Percentiles rank a stretch among this genome's conserved stretches.
Conservation (phyloP, 2,329 filamentous ascomycete genomes). For the Simplicillium sp. region DNA sequence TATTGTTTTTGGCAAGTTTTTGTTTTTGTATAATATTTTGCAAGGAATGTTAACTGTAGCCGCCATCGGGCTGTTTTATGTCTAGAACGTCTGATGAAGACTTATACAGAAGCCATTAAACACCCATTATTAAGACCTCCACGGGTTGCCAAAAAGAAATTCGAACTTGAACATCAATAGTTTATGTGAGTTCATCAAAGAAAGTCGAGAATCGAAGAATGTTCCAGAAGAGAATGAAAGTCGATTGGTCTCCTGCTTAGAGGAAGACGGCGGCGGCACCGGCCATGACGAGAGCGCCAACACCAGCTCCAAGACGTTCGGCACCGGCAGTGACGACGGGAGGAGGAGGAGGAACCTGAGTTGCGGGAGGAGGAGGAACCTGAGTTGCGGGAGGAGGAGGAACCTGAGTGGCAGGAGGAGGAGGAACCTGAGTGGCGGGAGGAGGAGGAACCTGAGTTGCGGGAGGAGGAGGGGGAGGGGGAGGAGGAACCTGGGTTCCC, state of each 20-base stretch:
- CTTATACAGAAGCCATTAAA: no score
- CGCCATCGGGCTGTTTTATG: background rate
- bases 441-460: constrained; percentile 5
- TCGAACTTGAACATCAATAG: no score
- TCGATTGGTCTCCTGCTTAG: constrained; percentile 11
- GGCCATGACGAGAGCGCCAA: constrained; percentile 27
- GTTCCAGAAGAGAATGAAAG: no score
- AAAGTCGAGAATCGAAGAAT: no score
- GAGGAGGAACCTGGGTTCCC: constrained; percentile 2
- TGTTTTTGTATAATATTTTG: no score
- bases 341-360: constrained; percentile 6
- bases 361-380: constrained; percentile 3
- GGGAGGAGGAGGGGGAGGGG: no score
- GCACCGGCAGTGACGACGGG: constrained; percentile 22
- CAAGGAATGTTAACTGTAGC: no score
- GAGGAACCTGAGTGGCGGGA: constrained; percentile 3
- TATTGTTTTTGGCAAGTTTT: background rate
- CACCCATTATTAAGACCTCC: no score
- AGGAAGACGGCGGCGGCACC: constrained; percentile 27
- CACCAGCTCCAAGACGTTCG: constrained; percentile 21
- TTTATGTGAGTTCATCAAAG: no score
- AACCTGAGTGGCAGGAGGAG: constrained; percentile 14
- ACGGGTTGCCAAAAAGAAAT: no score
- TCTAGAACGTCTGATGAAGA: no score
- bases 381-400: constrained; percentile 1